phyloP scores from a whole-genome alignment of 2,329 filamentous ascomycete species.

The Colletotrichum siamense region DNA sequence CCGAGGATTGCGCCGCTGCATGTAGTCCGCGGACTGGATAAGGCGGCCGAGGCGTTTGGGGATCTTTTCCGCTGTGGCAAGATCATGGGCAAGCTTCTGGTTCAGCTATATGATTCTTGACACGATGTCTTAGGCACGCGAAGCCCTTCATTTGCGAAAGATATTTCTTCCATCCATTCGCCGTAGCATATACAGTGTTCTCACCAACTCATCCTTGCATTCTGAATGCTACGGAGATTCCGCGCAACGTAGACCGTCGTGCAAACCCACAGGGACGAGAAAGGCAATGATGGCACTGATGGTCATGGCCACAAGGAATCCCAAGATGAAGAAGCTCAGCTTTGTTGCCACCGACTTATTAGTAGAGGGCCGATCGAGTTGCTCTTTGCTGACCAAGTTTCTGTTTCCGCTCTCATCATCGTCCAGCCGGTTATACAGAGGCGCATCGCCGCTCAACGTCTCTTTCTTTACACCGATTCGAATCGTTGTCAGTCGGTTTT shows the following conservation, averaged over 20 bases:
- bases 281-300: neutral
- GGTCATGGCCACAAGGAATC: neutral
- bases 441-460: neutral
- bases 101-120: neutral
- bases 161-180: neutral
- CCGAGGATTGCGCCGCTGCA: neutral
- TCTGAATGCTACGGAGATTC: neutral
- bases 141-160: neutral
- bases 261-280: neutral
- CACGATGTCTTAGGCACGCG: neutral
- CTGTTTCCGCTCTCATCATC: neutral
- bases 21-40: neutral
- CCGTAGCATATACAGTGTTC: neutral
- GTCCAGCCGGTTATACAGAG: neutral
- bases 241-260: neutral
- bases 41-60: neutral
- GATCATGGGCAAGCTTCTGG: neutral
- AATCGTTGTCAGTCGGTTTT: neutral
- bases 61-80: neutral
- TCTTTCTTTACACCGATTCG: neutral
- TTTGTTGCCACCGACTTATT: neutral
- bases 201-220: neutral
- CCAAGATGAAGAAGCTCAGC: neutral
- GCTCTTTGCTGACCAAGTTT: neutral
- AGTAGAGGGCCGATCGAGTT: neutral